Base-by-base conservation (phyloP, 768 basidiomycete species). In the Mycena indigotica region DNA sequence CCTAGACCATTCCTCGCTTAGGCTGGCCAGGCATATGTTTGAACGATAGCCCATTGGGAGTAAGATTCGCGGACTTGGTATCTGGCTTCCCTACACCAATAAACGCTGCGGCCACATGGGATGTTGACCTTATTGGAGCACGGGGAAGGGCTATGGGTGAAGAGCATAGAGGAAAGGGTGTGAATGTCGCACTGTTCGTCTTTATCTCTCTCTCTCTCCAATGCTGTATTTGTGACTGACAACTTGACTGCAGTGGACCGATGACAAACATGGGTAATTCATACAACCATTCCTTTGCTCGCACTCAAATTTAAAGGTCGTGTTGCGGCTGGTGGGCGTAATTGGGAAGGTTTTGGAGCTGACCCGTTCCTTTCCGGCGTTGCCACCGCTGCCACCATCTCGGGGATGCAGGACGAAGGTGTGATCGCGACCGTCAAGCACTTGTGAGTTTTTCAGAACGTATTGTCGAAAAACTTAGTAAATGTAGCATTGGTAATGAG, bases 111-210 rank as follows among this genome's bases (percentile, higher is more conserved):
- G 74, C 85, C 3, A 85, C 88, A 72, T 88, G 67, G 68, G 80
- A 69, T 15, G 21, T 38, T 19, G 23, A 50, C 50, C 24, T 62
- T 26, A 48, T 59, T 32, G 13, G 35, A 48, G 67, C 71, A 24
- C 80, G 87, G 19, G 87, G 83, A 0, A 59, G 72, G 3, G 83
- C 83, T 1, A 81, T 89, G 75, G 87, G 85, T 4, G 49, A 75
- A 53, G 89, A 90, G 69, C 83, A 84, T 72, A 73, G 73, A 52
- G 80, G 77, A n/a, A 86, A 87, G 67, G 88, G 88, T 8, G 78
- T 83, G 26, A 75, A 88, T 60, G 68, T 87, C 50, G 80, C 77
- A 15, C 74, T 44, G 21, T 23, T 12, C 15, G 21, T 38, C 12
- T 12, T n/a, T 38, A 12, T n/a, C 35, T 12, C 35, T 38, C 35